A percentile compares a stretch with the other conserved stretches of the same genome.
These are phyloP conservation scores for Hymenoscyphus salicellus DNA, from an alignment of 2,329 filamentous ascomycete genomes.

Conservation along the genomic window DNA sequence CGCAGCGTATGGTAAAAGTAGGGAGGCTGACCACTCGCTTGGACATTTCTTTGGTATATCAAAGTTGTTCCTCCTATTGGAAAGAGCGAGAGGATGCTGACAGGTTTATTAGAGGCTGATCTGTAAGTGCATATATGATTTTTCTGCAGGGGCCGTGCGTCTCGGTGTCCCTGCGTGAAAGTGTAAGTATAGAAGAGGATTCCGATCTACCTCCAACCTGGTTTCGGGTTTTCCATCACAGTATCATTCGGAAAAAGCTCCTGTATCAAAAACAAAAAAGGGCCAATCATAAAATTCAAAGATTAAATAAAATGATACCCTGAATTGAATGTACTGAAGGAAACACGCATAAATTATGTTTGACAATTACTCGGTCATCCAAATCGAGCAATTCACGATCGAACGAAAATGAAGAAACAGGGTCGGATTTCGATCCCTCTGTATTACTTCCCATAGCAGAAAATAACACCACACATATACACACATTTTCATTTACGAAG, in stretches of 20 bases:
- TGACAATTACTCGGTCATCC: neutral
- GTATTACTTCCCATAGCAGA: neutral
- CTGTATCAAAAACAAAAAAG: neutral
- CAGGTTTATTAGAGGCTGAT: neutral
- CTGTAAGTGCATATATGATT: neutral
- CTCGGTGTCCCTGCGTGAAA: neutral
- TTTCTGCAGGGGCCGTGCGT: neutral
- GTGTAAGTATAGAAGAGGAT: neutral
- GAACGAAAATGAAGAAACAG: neutral
- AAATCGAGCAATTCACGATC: neutral
- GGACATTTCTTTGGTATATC: neutral
- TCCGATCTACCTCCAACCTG: neutral
- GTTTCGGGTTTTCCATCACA: conserved; percentile 3
- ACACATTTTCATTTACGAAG: neutral
- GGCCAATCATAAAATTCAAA: neutral
- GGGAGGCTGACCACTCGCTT: conserved; percentile 1
- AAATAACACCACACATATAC: neutral
- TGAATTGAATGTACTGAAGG: neutral
- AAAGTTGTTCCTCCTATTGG: neutral
- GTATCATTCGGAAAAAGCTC: neutral
- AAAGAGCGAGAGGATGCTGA: neutral
- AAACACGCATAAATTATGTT: neutral
- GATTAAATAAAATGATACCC: neutral
- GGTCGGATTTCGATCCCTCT: neutral
- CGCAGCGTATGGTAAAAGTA: neutral